Conservation (phyloP, 2,329 filamentous ascomycete species). For the Aspergillus persii region DNA sequence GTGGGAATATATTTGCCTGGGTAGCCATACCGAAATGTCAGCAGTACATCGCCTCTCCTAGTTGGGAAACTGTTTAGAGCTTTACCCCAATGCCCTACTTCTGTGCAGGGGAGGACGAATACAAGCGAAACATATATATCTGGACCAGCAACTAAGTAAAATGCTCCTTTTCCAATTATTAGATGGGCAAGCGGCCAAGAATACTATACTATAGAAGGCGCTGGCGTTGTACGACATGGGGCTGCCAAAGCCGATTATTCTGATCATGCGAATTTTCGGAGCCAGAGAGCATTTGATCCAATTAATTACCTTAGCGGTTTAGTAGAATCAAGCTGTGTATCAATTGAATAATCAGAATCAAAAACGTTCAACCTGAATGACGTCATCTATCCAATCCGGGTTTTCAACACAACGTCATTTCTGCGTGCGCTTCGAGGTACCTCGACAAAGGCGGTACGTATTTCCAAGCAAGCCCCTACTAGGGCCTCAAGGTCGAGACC, state of each 20-base stretch:
- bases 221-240: not conserved
- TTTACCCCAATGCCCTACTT: conserved; percentile 19
- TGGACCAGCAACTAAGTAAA: conserved; percentile 16
- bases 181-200: conserved; percentile 5
- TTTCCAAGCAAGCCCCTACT: not conserved
- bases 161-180: conserved; percentile 25
- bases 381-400: not conserved
- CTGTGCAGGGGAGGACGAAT: conserved; percentile 19
- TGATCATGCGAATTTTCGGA: conserved; percentile 8
- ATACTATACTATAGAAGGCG: not conserved
- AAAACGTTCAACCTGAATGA: not conserved
- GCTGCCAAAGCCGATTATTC: conserved; percentile 16
- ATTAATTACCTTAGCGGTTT: too few relatives aligned
- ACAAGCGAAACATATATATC: conserved; percentile 21
- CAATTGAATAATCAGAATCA: too few relatives aligned
- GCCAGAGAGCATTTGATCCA: conserved; percentile 7
- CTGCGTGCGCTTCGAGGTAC: not conserved
- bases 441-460: not conserved
- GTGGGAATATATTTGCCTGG: conserved; percentile 12
- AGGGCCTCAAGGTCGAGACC: not conserved
- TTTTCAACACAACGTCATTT: not conserved
- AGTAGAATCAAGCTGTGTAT: too few relatives aligned
- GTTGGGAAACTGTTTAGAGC: conserved; percentile 18
- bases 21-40: conserved; percentile 15
- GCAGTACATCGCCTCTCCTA: conserved; percentile 12